Evolutionary conservation across 257 asterid species (phyloP).

Genomic region (Nemophila menziesii): DNA sequence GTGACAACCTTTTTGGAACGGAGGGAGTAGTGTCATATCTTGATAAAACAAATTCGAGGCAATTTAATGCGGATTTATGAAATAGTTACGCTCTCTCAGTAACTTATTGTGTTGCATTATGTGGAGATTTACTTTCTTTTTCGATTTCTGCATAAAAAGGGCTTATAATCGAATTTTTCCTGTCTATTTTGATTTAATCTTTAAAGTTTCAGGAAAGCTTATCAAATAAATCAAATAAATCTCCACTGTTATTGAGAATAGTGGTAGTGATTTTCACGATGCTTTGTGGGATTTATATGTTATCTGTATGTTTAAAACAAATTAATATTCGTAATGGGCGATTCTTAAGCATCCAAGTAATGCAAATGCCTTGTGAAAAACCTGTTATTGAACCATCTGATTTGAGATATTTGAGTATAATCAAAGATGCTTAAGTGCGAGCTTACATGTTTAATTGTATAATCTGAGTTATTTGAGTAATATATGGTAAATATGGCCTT

Average conservation of each 20-base stretch:
- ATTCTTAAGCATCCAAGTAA: slow-evolving; percentile 29
- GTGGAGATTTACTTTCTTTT: background rate
- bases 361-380: slow-evolving; percentile 38
- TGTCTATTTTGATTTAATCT: slow-evolving; percentile 9
- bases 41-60: background rate
- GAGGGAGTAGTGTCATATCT: background rate
- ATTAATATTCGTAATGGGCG: slow-evolving; percentile 24
- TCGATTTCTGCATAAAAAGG: slow-evolving; percentile 1
- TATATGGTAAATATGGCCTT: too few species aligned
- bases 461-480: too few species aligned
- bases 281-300: slow-evolving; percentile 73
- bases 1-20: too few species aligned
- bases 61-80: background rate
- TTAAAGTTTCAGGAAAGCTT: slow-evolving; percentile 55
- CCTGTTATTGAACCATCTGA: slow-evolving; percentile 43
- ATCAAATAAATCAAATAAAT: slow-evolving; percentile 42
- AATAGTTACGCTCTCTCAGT: background rate
- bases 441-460: too few species aligned
- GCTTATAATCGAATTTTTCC: background rate
- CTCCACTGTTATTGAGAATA: slow-evolving; percentile 55
- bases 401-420: too few species aligned
- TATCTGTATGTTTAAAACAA: slow-evolving; percentile 66
- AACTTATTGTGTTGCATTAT: too few species aligned
- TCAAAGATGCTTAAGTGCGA: too few species aligned
- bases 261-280: slow-evolving; percentile 57